Base-by-base conservation (phyloP, 2,329 filamentous ascomycete genomes). In the Colletotrichum lupini region DNA sequence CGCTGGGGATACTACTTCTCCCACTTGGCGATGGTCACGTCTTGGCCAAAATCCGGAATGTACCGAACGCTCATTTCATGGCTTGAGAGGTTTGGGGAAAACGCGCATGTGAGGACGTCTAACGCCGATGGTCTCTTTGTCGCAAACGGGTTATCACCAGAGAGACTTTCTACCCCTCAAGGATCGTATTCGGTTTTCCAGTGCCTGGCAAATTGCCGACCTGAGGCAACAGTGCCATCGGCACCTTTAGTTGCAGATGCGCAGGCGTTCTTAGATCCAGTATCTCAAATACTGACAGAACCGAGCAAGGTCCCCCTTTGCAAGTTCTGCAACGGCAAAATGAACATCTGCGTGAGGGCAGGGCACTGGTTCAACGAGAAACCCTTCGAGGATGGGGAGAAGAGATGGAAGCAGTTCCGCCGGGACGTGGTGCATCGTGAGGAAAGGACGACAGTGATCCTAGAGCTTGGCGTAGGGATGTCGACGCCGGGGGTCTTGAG, bases 1-100 rank as follows among this genome's bases (percentile, higher is more conserved):
- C 78, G 79, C 61, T 82, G 80, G 81, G 77, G 79, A 0, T 82
- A 81, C 60, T 81, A 78, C 68, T 81, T 82, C 72, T 77, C 77
- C 0, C 80, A 81, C 61, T 72, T 81, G 5, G 66, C 68, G 7
- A 78, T 81, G 76, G 73, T 79, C 7, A 72, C 73, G 16, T 72
- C 63, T 1, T 82, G 80, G 80, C 75, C 76, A 1, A 42, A 24
- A 30, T 81, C 78, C n/a, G 22, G 28, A 2, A 56, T 77, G 22
- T 82, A 79, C 37, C 42, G 56, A 9, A 63, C 16, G 12, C 67
- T 75, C 28, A 42, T 76, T 14, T 60, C 64, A 2, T 77, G 74
- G 75, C 30, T 76, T 11, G 56, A 35, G 3, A 58, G 24, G 35
- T 74, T 69, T 46, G 74, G 56, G 0, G 67, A 14, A 6, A 62